Evolutionary conservation across 2,329 filamentous ascomycete species (phyloP), one percentile per base, ranked within the genome.

Genomic region (Cordyceps tenuipes): DNA sequence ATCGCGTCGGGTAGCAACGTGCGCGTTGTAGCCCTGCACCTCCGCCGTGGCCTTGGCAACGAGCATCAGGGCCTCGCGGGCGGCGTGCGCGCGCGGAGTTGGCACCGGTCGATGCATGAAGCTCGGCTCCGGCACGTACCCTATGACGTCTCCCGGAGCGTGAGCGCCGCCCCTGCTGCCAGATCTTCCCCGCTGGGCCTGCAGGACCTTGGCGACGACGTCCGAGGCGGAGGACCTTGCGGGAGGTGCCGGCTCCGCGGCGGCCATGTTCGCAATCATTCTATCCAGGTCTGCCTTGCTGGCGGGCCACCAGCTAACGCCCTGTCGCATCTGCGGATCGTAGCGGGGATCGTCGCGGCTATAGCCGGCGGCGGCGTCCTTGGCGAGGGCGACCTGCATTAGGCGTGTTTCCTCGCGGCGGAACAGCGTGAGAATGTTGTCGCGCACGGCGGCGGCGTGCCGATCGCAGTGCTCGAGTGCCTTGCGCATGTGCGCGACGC

Each of bases 391-490:
- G 44, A 59, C 64, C 8, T 60, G 62, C 21, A 64, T 54, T 58
- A 73, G 64, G 58, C 73, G 73, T n/a, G 67, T 61, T 60, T 66
- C 67, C 57, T 75, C 71, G 39, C 69, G 71, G 34, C 65, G 63
- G 50, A 66, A 63, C 8, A 73, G 64, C 19, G 66, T 60, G 48
- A 68, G 56, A 23, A 73, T 66, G 65, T 73, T 74, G 62, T 59
- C 62, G 43, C 68, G 67, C 29, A 72, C 69, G 23, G 61, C 55
- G n/a, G 56, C 55, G 36, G 64, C 62, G 62, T 74, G 71, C 5
- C 60, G 6, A 51, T 72, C 65, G 23, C 69, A 52, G 7, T 49
- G 21, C 15, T 63, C 61, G 26, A 73, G 61, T 21, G 62, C 3
- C 57, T 49, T 51, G 64, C 62, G 34, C 67, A 63, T 10, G 63